Base-by-base conservation (phyloP, 192 early-diverging fungal species). In the Coemansia sp. region DNA sequence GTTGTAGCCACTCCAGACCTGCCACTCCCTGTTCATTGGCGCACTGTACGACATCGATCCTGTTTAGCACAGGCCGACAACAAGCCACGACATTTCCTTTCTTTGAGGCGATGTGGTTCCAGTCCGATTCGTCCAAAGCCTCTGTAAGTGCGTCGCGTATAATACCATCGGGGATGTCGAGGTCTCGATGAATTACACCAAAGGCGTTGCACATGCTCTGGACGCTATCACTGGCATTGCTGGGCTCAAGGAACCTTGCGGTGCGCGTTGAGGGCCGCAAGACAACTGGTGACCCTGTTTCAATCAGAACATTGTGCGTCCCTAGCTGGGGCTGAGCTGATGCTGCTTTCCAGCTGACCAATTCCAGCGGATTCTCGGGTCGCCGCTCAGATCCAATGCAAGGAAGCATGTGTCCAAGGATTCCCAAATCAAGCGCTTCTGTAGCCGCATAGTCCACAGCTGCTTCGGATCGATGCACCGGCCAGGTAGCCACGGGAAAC, bases 401-500 rank as follows among this genome's bases (percentile, higher is more conserved):
- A 28, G 78, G 73, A 31, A 75, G 55, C 62, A 75, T 62, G 45
- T 60, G 50, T 9, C 69, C 68, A 5, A 40, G 18, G 11, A 36
- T n/a, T 6, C 69, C 68, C 31, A 70, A 26, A 6, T 33, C 60
- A 40, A 66, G 36, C 33, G 69, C 23, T 9, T 51, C 68, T 1
- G 67, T 58, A 24, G 46, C 78, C 14, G 18, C 23, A 21, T 66
- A 59, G 53, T 31, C 36, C 18, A 56, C 56, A 2, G 36, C 66
- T 2, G 62, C 26, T 38, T 72, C 73, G 21, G 13, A 62, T 35
- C 69, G 45, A 60, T 71, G 62, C 37, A 81, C n/a, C 20, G 78
- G 78, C 78, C 78, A 81, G 35, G 62, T 60, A 10, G 57, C 45
- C 21, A 63, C 13, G 6, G 78, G 78, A 59, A 80, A 80, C 34